Conservation (phyloP, 345 rosid species). For the Geranium brycei region DNA sequence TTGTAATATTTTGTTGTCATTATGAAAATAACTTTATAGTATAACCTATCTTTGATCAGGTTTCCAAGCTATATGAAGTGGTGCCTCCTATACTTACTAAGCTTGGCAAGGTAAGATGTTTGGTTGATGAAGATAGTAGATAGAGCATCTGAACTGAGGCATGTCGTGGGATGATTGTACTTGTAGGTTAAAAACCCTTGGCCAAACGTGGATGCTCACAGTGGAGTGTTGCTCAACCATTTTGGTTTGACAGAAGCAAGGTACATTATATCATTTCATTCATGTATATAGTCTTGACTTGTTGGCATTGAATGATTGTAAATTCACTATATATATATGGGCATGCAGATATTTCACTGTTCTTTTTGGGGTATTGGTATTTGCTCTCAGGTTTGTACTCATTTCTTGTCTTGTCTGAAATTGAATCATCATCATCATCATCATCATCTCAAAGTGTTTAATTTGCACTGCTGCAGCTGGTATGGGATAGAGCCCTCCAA, state of each 20-base stretch:
- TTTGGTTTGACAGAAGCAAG: slow-evolving; percentile 93
- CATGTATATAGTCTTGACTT: no score
- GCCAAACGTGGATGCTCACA: slow-evolving; percentile 99
- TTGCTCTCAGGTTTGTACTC: slow-evolving; percentile 65
- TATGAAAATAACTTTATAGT: no score
- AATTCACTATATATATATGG: no score
- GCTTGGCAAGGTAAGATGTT: slow-evolving; percentile 57
- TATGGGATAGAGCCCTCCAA: slow-evolving; percentile 96
- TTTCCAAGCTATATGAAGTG: slow-evolving; percentile 91
- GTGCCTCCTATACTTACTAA: slow-evolving; percentile 88
- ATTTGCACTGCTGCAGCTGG: slow-evolving; percentile 33
- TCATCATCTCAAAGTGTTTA: not conserved
- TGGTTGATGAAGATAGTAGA: no score
- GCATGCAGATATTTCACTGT: slow-evolving; percentile 75
- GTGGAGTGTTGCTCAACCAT: slow-evolving; percentile 88
- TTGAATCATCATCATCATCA: no score
- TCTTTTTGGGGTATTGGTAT: slow-evolving; percentile 96
- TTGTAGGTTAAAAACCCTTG: slow-evolving; percentile 93
- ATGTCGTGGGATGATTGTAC: not conserved
- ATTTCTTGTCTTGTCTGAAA: no score
- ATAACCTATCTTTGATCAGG: slow-evolving; percentile 24
- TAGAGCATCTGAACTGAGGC: no score
- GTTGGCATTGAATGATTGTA: no score
- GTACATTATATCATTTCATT: slow-evolving; percentile 24
- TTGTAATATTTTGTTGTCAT: slow-evolving; percentile 8